phyloP scores from a whole-genome alignment of 805 yeast species.

The Kluyveromyces siamensis region DNA sequence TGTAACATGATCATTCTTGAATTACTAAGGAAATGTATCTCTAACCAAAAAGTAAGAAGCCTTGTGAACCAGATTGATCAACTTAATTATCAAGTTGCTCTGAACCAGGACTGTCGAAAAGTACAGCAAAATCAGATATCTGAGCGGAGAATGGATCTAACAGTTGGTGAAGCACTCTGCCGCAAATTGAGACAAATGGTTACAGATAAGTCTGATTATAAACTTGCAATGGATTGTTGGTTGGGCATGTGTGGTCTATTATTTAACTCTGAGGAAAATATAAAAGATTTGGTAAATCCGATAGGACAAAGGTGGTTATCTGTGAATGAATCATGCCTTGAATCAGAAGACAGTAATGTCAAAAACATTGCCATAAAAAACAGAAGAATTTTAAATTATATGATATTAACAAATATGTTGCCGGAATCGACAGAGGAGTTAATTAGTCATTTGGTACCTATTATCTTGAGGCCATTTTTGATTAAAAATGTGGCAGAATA shows the following conservation, averaged over 20 bases:
- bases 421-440: not conserved
- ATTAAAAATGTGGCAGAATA: constrained; percentile 2
- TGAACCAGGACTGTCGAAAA: not conserved
- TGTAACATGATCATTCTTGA: constrained; percentile 17
- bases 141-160: not conserved
- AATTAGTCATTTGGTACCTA: not conserved
- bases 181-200: constrained; percentile 12
- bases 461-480: constrained; percentile 11
- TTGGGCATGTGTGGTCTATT: constrained; percentile 20
- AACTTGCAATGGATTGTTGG: constrained; percentile 25
- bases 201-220: constrained; percentile 12
- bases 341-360: constrained; percentile 5
- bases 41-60: constrained; percentile 2
- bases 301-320: constrained; percentile 13
- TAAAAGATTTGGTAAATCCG: constrained; percentile 4
- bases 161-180: constrained; percentile 14
- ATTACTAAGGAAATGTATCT: constrained; percentile 16
- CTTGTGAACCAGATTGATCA: not conserved
- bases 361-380: constrained; percentile 16
- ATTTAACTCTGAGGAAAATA: constrained; percentile 9
- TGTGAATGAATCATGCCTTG: constrained; percentile 13
- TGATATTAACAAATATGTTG: constrained; percentile 8
- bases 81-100: not conserved
- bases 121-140: too few relatives aligned
- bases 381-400: constrained; percentile 22